A percentile compares a stretch with the other conserved stretches of the same genome.
Evolutionary conservation across 202 grass and related monocot species (phyloP).

Genomic region (Hordeum pubiflorum): DNA sequence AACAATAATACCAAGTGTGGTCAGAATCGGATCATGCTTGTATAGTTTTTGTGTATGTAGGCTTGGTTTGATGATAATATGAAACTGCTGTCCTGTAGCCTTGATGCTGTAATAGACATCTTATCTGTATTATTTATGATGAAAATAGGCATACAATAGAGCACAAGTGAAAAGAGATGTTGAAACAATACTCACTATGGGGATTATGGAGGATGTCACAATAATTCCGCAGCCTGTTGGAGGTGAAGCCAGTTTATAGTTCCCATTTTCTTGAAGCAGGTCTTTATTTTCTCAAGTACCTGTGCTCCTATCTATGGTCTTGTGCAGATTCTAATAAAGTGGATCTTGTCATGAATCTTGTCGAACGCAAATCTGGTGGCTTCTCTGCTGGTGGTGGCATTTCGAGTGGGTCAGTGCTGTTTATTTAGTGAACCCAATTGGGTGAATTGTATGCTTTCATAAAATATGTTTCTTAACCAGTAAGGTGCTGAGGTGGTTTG

Average conservation of each 20-base stretch:
- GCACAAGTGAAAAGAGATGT: conserved; percentile 90
- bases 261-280: background rate
- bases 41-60: background rate
- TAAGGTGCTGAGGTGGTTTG: background rate
- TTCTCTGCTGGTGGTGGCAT: conserved; percentile 82
- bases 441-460: conserved; percentile 3
- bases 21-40: background rate
- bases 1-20: background rate
- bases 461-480: background rate
- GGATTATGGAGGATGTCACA: conserved; percentile 95
- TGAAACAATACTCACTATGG: conserved; percentile 94
- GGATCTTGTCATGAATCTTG: conserved; percentile 96
- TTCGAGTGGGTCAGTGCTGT: conserved; percentile 67
- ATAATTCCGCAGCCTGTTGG: conserved; percentile 81
- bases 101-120: background rate
- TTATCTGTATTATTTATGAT: conserved; percentile 17
- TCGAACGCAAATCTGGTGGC: conserved; percentile 72
- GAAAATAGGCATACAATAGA: conserved; percentile 72
- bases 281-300: conserved; percentile 5
- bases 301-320: conserved; percentile 15
- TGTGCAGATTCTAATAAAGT: conserved; percentile 86
- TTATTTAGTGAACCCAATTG: conserved; percentile 1
- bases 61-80: background rate
- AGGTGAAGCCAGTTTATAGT: conserved; percentile 44
- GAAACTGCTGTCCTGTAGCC: background rate